Base-by-base conservation (phyloP, 176 grass and related monocot genomes). In the Lolium multiflorum region DNA sequence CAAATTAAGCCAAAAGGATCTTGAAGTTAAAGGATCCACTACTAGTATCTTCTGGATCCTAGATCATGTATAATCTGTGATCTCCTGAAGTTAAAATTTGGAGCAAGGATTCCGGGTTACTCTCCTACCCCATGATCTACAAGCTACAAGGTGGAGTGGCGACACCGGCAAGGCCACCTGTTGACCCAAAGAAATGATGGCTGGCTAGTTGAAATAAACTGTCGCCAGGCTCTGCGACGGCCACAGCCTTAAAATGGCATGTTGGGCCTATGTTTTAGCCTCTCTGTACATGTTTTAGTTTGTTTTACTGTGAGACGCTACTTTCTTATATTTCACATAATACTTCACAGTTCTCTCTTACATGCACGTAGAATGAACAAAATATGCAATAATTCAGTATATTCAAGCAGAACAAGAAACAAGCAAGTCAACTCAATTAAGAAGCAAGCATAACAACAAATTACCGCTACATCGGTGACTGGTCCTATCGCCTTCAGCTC, bases 401-500 rank as follows among this genome's bases (percentile, higher is more conserved):
- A 83, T 35, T 15, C 48, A 52, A 69, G 5, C 62, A 22, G 8
- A 21, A 83, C 79, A 48, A 74, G 9, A 66, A 76, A 80, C 56
- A 83, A 64, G 59, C 43, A 79, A 12, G 72, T 63, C 14, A 50
- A 62, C 60, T 63, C 11, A 26, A 31, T 47, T 70, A 13, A 59
- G n/a, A 25, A 79, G 49, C 51, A 46, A 77, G 25, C 61, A 68
- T 46, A 87, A 78, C 54, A 80, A 26, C 46, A 85, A 82, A 81
- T 76, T 89, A 98, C 95, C 93, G 90, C 26, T 35, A 16, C 90
- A 82, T 0, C 60, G 35, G 41, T 70, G 71, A 86, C 78, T 71
- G 89, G 80, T 81, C 88, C 90, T 56, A 96, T 58, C 22, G 60
- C 78, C 67, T 71, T 88, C 54, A 96, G 86, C 86, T 98, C 78